These are phyloP conservation scores for Cucurbita ficifolia DNA, from an alignment of 306 rosid genomes.

Conservation along the genomic window DNA sequence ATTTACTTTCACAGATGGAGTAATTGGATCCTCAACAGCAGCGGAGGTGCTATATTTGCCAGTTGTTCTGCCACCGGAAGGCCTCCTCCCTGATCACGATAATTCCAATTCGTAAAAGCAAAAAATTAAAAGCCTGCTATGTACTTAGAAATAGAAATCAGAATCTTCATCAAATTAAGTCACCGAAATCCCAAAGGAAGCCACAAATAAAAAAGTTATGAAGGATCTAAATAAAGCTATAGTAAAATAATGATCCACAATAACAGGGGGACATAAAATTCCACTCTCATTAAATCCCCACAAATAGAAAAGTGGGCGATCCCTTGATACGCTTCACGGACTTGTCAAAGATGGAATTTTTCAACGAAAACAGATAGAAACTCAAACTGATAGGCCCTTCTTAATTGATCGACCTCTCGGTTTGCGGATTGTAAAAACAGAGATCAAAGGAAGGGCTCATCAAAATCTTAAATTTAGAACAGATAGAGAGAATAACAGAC, in stretches of 20 bases:
- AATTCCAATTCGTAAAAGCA: neutral
- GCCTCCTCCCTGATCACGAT: slow-evolving; percentile 29
- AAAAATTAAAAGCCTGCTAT: neutral
- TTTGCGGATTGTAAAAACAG: neutral
- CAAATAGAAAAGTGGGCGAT: neutral
- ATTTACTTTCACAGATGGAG: slow-evolving; percentile 36
- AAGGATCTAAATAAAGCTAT: neutral
- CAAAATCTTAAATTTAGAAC: neutral
- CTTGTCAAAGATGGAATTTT: neutral
- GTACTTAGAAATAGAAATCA: neutral
- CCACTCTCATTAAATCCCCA: neutral
- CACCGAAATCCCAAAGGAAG: neutral
- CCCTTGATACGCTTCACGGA: neutral
- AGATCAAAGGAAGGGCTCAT: neutral
- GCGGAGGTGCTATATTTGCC: slow-evolving; percentile 45
- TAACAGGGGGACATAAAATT: neutral
- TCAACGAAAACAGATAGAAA: neutral
- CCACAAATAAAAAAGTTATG: neutral
- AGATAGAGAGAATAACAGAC: neutral
- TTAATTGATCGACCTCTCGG: neutral
- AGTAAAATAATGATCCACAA: neutral
- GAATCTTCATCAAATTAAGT: neutral
- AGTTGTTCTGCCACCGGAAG: slow-evolving; percentile 10
- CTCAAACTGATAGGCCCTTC: neutral
- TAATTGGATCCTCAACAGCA: slow-evolving; percentile 46